phyloP scores from a whole-genome alignment of 495 filamentous ascomycete species.

The Daldinia vernicosa region DNA sequence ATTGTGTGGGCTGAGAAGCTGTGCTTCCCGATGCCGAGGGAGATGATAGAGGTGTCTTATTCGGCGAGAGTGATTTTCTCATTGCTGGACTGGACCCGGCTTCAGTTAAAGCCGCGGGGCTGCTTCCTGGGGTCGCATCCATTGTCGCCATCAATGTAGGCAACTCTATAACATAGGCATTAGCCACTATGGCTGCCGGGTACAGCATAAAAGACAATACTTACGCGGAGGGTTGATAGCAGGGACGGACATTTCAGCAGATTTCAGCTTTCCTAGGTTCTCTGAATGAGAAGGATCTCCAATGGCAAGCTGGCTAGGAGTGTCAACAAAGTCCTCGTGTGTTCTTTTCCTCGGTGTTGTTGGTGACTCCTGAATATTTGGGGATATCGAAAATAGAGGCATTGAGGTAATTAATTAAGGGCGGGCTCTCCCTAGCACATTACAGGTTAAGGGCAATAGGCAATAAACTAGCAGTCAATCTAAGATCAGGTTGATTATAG shows the following conservation, averaged over 20 bases:
- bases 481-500: neutral
- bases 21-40: constrained; percentile 2
- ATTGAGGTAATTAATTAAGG: constrained; percentile 34
- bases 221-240: constrained; percentile 29
- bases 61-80: constrained; percentile 43
- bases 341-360: constrained; percentile 46
- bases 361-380: constrained; percentile 49
- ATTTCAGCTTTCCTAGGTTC: constrained; percentile 22
- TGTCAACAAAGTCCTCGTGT: constrained; percentile 49
- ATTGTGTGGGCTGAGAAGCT: constrained; percentile 9
- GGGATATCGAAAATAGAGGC: constrained; percentile 52
- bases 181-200: constrained; percentile 1
- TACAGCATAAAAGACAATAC: neutral
- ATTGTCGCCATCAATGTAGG: constrained; percentile 9
- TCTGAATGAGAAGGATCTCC: constrained; percentile 22
- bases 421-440: constrained; percentile 11
- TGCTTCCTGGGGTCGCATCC: constrained; percentile 43
- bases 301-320: constrained; percentile 8
- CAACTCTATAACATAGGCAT: constrained; percentile 18
- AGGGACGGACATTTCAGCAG: constrained; percentile 8
- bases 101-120: constrained; percentile 46
- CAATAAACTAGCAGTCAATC: neutral
- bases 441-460: constrained; percentile 3
- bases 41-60: constrained; percentile 35
- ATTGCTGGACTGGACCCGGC: constrained; percentile 48